Evolutionary conservation across 768 basidiomycete species (phyloP).

Genomic region (Leccinellum rugosiceps): DNA sequence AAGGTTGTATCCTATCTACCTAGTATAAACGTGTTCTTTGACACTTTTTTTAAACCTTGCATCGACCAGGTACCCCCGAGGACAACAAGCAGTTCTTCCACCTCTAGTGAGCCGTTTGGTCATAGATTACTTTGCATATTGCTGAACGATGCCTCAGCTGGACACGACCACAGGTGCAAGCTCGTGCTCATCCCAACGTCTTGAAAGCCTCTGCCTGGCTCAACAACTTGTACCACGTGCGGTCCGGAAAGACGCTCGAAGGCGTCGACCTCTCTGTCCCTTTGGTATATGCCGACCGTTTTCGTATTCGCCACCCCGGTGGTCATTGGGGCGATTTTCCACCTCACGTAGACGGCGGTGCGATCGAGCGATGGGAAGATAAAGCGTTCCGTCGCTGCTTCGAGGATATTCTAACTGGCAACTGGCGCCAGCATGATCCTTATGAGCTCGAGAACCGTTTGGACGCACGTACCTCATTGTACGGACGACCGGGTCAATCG

Average conservation of each 20-base stretch:
- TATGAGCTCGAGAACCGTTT: constrained; percentile 60
- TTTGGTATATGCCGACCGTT: constrained; percentile 69
- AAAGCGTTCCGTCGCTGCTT: constrained; percentile 56
- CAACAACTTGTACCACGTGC: constrained; percentile 59
- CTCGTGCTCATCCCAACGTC: constrained; percentile 64
- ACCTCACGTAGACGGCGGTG: constrained; percentile 57
- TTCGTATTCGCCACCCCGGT: constrained; percentile 71
- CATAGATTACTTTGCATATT: not conserved
- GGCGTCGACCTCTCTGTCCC: constrained; percentile 61
- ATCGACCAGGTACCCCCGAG: constrained; percentile 44
- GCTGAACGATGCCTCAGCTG: constrained; percentile 31
- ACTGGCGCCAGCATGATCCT: constrained; percentile 65
- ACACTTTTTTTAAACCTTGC: too few relatives aligned
- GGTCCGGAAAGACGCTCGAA: constrained; percentile 36
- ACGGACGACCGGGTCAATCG: constrained; percentile 53
- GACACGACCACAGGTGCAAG: constrained; percentile 59
- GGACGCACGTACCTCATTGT: constrained; percentile 59
- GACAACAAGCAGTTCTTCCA: constrained; percentile 71
- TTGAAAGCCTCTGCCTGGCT: constrained; percentile 55
- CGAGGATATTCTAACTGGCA: constrained; percentile 54
- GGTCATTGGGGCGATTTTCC: constrained; percentile 51
- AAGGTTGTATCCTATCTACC: constrained; percentile 37
- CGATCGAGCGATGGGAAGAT: constrained; percentile 77
- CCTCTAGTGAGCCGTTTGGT: constrained; percentile 51
- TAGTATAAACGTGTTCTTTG: not conserved